Percentiles rank a stretch among this genome's conserved stretches.
Evolutionary conservation across 495 filamentous ascomycete genomes (phyloP).

Genomic region (Hypoxylon lenormandii): DNA sequence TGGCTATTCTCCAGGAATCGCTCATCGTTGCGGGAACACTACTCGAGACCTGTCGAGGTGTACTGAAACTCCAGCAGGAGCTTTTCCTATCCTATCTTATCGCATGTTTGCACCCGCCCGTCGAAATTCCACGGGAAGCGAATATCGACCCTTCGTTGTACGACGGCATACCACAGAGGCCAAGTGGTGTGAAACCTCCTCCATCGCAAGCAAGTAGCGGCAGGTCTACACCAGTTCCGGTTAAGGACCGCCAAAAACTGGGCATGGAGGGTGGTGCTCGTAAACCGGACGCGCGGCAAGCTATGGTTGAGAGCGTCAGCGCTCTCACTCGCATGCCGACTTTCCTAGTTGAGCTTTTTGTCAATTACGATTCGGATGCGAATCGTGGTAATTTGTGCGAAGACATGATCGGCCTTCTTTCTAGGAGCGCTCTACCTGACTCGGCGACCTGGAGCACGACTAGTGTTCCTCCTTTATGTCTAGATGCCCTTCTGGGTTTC

Average conservation of each 20-base stretch:
- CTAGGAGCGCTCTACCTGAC: constrained; percentile 94
- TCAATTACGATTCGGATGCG: constrained; percentile 98
- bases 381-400: constrained; percentile 93
- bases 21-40: constrained; percentile 91
- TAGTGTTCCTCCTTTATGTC: constrained; percentile 92
- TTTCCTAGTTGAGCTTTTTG: constrained; percentile 92
- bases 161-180: constrained; percentile 89
- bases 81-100: constrained; percentile 94
- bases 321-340: constrained; percentile 89
- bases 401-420: constrained; percentile 91
- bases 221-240: constrained; percentile 88
- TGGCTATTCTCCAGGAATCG: constrained; percentile 90
- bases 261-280: constrained; percentile 91
- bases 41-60: constrained; percentile 88
- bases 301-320: constrained; percentile 97
- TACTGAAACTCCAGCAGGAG: constrained; percentile 96
- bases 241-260: constrained; percentile 92
- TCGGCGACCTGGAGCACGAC: constrained; percentile 99
- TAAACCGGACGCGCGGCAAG: constrained; percentile 93
- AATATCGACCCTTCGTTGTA: constrained; percentile 93
- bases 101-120: constrained; percentile 88
- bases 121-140: constrained; percentile 90
- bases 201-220: constrained; percentile 82
- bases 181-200: constrained; percentile 84
- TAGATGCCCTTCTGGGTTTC: constrained; percentile 90